Conservation (phyloP, 2,329 filamentous ascomycete genomes). For the Penicillium psychrosexuale region DNA sequence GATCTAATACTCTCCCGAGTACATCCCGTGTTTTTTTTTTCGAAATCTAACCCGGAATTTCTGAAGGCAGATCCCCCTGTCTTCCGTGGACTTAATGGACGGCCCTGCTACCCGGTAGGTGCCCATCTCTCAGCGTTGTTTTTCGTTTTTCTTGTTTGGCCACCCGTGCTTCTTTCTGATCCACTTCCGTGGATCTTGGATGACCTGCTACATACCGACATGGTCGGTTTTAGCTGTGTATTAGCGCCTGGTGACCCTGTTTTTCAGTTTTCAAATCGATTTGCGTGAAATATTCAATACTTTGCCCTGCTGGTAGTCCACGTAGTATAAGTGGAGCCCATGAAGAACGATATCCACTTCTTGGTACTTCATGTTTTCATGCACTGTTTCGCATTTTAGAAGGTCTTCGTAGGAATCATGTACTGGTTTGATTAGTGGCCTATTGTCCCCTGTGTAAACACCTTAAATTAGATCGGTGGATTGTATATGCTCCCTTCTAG, state of each 20-base stretch:
- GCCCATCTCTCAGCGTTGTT: conserved; percentile 27
- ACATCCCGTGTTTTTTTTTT: conserved; percentile 24
- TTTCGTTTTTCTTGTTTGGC: conserved; percentile 13
- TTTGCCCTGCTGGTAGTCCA: background rate
- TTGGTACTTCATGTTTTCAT: background rate
- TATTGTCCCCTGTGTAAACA: background rate
- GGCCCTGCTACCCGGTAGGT: conserved; percentile 39
- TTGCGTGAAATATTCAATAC: background rate
- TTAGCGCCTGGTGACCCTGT: background rate
- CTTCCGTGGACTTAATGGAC: conserved; percentile 28
- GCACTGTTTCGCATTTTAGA: background rate
- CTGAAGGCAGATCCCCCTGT: conserved; percentile 21
- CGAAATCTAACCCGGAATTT: conserved; percentile 25
- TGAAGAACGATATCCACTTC: background rate
- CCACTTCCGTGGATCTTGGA: background rate
- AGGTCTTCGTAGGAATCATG: background rate
- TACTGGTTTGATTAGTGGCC: background rate
- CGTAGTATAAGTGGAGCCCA: background rate
- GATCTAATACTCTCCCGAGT: conserved; percentile 53
- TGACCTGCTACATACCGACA: conserved; percentile 18
- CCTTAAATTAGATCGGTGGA: background rate
- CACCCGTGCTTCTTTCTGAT: conserved; percentile 14
- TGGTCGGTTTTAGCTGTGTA: conserved; percentile 21
- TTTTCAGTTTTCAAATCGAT: background rate
- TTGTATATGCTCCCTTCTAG: background rate